Percentiles rank a stretch among this genome's conserved stretches.
phyloP scores from a whole-genome alignment of 1,139 yeast genomes.

The Trichomonascaceae sp. region DNA sequence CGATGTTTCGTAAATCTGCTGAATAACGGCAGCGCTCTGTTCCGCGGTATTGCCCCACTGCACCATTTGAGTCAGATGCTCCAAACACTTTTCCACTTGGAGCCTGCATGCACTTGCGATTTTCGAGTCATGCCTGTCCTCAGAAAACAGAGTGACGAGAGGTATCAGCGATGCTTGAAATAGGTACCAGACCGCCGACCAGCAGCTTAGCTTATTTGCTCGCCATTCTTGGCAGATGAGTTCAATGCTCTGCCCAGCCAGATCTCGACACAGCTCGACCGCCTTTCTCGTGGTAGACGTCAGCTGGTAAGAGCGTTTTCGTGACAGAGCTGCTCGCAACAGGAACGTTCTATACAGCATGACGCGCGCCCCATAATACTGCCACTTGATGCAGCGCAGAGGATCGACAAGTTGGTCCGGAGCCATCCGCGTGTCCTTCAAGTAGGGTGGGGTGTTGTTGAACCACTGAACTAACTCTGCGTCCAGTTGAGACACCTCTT shows the following conservation, averaged over 20 bases:
- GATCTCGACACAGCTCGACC: not conserved
- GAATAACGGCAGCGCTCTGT: not conserved
- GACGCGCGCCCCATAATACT: not conserved
- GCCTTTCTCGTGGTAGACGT: not conserved
- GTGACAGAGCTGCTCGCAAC: not conserved
- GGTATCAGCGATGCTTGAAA: conserved; percentile 6
- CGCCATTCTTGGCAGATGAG: conserved; percentile 4
- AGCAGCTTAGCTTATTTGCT: conserved; percentile 3
- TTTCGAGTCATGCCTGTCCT: conserved; percentile 4
- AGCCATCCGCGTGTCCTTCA: not conserved
- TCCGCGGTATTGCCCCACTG: not conserved
- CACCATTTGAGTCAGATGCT: not conserved
- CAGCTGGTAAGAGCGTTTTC: not conserved
- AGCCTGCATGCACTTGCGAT: not conserved
- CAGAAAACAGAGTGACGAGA: conserved; percentile 4
- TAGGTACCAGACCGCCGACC: conserved; percentile 6
- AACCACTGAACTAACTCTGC: not conserved
- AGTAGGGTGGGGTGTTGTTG: not conserved
- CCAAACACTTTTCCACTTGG: not conserved
- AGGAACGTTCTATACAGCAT: not conserved
- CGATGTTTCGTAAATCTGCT: no score
- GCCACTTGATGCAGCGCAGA: not conserved
- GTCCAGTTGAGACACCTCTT: not conserved
- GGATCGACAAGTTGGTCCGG: not conserved
- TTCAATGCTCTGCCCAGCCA: not conserved